Conservation (phyloP, 306 rosid genomes). For the Medicago ruthenica region DNA sequence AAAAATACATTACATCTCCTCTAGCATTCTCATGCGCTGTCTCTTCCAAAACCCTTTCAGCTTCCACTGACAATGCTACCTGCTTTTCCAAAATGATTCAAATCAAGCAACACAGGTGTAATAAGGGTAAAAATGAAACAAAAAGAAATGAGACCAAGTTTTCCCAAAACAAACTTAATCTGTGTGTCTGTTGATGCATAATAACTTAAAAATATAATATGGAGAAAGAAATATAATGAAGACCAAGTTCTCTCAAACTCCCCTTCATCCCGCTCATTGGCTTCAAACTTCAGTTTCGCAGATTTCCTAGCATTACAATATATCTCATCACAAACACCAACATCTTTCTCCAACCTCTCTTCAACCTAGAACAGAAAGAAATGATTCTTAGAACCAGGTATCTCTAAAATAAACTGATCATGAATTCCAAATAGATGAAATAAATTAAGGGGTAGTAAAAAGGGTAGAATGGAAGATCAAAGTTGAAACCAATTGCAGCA, state of each 20-base stretch:
- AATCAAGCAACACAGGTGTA: constrained; percentile 24
- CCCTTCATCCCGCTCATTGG: constrained; percentile 97
- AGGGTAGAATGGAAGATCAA: constrained; percentile 25
- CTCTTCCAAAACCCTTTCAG: constrained; percentile 79
- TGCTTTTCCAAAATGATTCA: constrained; percentile 52
- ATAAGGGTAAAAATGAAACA: constrained; percentile 9
- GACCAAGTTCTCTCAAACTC: constrained; percentile 98
- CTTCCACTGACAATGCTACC: constrained; percentile 72
- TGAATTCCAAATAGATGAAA: constrained; percentile 29
- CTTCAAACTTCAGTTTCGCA: constrained; percentile 85
- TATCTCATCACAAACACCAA: constrained; percentile 81
- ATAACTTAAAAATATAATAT: constrained; percentile 25
- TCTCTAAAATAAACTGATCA: constrained; percentile 36
- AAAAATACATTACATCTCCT: constrained; percentile 88
- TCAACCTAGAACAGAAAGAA: constrained; percentile 63
- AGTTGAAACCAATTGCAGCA: constrained; percentile 28
- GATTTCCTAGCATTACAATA: constrained; percentile 90
- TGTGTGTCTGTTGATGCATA: constrained; percentile 32
- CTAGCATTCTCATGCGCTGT: constrained; percentile 57
- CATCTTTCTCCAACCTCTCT: constrained; percentile 74
- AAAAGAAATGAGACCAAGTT: constrained; percentile 26
- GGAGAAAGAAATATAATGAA: too few species aligned
- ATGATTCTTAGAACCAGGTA: constrained; percentile 39
- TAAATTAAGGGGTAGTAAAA: constrained; percentile 15
- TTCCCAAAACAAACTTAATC: constrained; percentile 33